Evolutionary conservation across 2,329 filamentous ascomycete genomes (phyloP), one percentile per base, ranked within the genome.

Genomic region (Claviceps digitariae): DNA sequence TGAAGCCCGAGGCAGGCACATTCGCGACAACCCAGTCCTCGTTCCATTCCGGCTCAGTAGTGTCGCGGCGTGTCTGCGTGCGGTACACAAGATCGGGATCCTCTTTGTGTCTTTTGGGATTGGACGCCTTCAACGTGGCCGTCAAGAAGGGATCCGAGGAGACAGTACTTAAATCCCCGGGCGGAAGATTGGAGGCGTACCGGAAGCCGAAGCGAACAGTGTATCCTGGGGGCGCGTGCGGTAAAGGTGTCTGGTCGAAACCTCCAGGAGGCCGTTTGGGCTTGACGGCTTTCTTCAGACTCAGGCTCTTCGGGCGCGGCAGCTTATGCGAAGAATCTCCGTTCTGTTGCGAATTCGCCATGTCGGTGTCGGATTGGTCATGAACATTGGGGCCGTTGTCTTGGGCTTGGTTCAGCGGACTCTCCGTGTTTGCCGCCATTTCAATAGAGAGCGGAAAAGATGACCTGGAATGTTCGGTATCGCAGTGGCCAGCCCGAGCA

Each of bases 11-110:
- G 0, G 83, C 73, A 0, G 91, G 90, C 2, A 96, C 78, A 60
- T 95, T 94, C 56, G 87, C 88, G 25, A 97, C 84, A 23, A 89
- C 76, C 91, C 91, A 97, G 56, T 88, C 79, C 40, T 84, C 81
- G 48, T 95, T 77, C 91, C 91, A 97, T 48, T 73, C 74, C 0
- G 91, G 90, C 60, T 90, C 79, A 1, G 81, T 84, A 43, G 78
- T 83, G 58, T 77, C 79, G 54, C 86, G 80, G 36, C 90, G 69
- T 0, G 91, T 96, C 1, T 77, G 81, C 0, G 89, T 95, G 47
- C 91, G 82, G 64, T 87, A 79, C 23, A 74, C 74, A 34, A 95
- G 71, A 23, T 81, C 76, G 0, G 90, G 86, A 63, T 96, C 90
- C 64, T 95, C 87, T 66, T 91, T 91, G 70, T 95, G 89, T 38